phyloP scores from a whole-genome alignment of 2,329 filamentous ascomycete species.

The Ophiostoma angusticollis region DNA sequence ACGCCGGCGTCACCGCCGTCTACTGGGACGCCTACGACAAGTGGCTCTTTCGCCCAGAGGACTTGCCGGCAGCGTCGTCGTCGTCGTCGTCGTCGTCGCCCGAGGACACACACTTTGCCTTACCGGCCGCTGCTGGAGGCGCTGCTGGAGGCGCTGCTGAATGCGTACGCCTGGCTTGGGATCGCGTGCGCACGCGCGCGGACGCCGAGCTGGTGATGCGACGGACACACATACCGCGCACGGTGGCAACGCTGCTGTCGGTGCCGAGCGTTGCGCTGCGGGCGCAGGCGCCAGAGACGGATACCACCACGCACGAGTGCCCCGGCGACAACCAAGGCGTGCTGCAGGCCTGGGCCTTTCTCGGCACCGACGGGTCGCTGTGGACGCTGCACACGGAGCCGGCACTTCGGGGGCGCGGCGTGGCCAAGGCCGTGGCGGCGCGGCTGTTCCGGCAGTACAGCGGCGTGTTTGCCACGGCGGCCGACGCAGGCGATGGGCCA shows the following conservation, averaged over 20 bases:
- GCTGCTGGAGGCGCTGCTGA: not conserved
- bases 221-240: constrained; percentile 43
- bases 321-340: constrained; percentile 26
- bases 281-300: not conserved
- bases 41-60: constrained; percentile 41
- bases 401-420: constrained; percentile 44
- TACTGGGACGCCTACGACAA: constrained; percentile 35
- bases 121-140: not conserved
- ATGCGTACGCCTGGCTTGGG: constrained; percentile 35
- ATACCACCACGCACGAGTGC: too few relatives aligned
- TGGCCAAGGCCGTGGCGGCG: constrained; percentile 48
- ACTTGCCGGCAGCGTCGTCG: constrained; percentile 32
- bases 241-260: constrained; percentile 31
- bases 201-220: constrained; percentile 44
- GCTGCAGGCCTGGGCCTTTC: constrained; percentile 52
- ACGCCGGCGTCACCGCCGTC: constrained; percentile 12
- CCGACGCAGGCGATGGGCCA: not conserved
- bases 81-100: constrained; percentile 23
- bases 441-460: constrained; percentile 44
- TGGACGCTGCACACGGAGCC: constrained; percentile 49
- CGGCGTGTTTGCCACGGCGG: constrained; percentile 20
- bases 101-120: constrained; percentile 17
- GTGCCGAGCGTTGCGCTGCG: constrained; percentile 37
- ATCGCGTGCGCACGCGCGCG: constrained; percentile 27
- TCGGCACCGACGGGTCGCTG: constrained; percentile 48